Evolutionary conservation across 805 yeast species (phyloP).

Genomic region (Kodamaea kaohsiungensis): DNA sequence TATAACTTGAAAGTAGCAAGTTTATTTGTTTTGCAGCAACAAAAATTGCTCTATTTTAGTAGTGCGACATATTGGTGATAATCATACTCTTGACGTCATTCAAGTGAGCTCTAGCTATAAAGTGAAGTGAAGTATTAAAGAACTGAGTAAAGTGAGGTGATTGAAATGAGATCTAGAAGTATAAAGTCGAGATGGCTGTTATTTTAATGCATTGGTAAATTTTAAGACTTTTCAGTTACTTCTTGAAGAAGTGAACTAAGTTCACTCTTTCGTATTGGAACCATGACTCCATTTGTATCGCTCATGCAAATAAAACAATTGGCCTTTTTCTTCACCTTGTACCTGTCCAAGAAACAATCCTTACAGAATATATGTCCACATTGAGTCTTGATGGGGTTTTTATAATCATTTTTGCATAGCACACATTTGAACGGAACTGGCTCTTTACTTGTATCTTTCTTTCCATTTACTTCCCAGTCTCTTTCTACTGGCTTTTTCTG

Average conservation of each 20-base stretch:
- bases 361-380: conserved; percentile 71
- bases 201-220: too few species aligned
- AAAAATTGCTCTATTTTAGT: too few species aligned
- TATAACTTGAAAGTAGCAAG: neutral
- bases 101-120: too few species aligned
- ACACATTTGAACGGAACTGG: conserved; percentile 59
- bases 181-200: neutral
- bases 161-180: too few species aligned
- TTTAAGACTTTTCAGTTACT: neutral
- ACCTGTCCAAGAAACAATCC: conserved; percentile 53
- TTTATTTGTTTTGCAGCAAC: neutral
- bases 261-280: conserved; percentile 40
- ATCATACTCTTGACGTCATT: too few species aligned
- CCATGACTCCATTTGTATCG: conserved; percentile 61
- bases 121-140: too few species aligned
- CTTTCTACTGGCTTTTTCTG: conserved; percentile 63
- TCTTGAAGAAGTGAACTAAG: neutral
- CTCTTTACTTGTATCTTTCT: conserved; percentile 20
- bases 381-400: conserved; percentile 54
- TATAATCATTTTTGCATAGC: conserved; percentile 57
- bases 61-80: neutral
- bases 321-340: conserved; percentile 37
- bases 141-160: too few species aligned
- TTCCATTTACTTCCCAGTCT: conserved; percentile 64
- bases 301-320: conserved; percentile 59